Percentiles rank a stretch among this genome's conserved stretches.
Conservation (phyloP, 2,329 filamentous ascomycete genomes). For the Trichoderma sp. region DNA sequence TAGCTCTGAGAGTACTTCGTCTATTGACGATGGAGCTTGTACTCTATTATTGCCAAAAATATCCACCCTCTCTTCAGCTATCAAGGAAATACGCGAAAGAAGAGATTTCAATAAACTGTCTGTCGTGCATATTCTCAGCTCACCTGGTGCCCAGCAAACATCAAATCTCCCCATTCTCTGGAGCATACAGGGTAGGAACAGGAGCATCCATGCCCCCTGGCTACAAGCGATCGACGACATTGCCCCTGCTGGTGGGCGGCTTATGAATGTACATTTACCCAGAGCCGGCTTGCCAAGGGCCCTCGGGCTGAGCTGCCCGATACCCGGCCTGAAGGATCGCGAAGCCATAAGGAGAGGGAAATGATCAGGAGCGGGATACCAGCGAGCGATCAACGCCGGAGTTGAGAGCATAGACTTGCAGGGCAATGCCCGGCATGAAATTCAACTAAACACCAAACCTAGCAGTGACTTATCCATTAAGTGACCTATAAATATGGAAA, state of each 20-base stretch:
- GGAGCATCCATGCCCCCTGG: background rate
- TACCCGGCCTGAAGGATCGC: background rate
- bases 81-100: background rate
- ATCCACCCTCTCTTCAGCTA: background rate
- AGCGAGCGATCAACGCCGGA: slow-evolving; percentile 1
- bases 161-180: slow-evolving; percentile 9
- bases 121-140: background rate
- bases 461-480: background rate
- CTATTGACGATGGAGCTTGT: too few relatives aligned
- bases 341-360: slow-evolving; percentile 10
- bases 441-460: background rate
- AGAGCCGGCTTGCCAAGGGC: background rate
- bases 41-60: background rate
- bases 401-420: background rate
- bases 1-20: background rate
- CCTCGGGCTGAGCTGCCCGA: background rate
- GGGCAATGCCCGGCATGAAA: background rate
- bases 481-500: background rate
- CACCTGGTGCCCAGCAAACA: slow-evolving; percentile 1
- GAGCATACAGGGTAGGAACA: background rate
- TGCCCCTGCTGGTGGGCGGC: slow-evolving; percentile 17
- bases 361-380: slow-evolving; percentile 15
- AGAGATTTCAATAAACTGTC: background rate
- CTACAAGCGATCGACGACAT: slow-evolving; percentile 18
- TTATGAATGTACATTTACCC: slow-evolving; percentile 1